Evolutionary conservation across 2,329 filamentous ascomycete species (phyloP), one percentile per base, ranked within the genome.

Genomic region (Lachnellula cervina): DNA sequence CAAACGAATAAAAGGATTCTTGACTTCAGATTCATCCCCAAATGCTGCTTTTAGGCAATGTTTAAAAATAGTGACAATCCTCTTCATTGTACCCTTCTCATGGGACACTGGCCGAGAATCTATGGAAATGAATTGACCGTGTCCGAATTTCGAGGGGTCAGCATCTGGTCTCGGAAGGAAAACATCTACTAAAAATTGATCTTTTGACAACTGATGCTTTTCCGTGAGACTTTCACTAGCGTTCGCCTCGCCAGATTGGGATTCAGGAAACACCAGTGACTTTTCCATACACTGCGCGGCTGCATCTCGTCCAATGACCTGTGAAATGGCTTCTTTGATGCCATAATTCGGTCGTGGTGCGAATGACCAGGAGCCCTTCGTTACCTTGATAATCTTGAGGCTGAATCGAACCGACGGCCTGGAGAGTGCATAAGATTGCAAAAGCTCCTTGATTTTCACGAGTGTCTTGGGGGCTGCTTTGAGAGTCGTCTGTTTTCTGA

Each of bases 351-450:
- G 64, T 32, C 77, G 77, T 0, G 87, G 85, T 1, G 82, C 78
- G 68, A 88, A 90, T 3, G 76, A 77, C 80, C 84, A 90, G 25
- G 77, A 76, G 2, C 72, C 72, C 34, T 77, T 78, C 25, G 47
- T 73, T 13, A 70, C 72, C 34, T 83, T 82, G 4, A 80, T 64
- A 3, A 90, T 74, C 56, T 77, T 84, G 53, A 90, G 73, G 2
- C 75, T 75, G 28, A 91, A 72, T 57, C 78, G 83, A 34, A 88
- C 69, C n/a, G 76, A 69, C 7, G 85, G 83, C 60, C 86, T 78
- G 5, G 87, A 83, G 49, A 92, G 74, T 4, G 80, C 85, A 70
- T 89, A 90, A 0, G 80, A 74, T 57, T 81, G 77, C 37, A 92
- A 69, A 19, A 88, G 71, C 17, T 78, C 72, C 62, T 80, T 85